These are phyloP conservation scores for Russula emetica DNA, from an alignment of 768 basidiomycete species.

Conservation along the genomic window DNA sequence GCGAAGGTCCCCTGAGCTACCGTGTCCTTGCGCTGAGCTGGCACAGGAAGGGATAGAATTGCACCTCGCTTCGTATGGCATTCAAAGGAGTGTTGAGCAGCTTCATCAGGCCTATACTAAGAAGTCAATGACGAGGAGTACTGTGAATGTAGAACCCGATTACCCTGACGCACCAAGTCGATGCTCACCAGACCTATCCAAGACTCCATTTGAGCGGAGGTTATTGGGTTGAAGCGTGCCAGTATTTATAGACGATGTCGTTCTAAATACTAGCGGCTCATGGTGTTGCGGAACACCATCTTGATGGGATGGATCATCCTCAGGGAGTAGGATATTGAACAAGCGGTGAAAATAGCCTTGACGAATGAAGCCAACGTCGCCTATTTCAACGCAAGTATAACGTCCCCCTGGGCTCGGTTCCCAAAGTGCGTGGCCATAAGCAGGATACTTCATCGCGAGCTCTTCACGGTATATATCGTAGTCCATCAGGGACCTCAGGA, in stretches of 20 bases:
- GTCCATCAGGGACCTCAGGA: no score
- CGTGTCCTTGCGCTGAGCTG: neutral
- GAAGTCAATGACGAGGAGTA: neutral
- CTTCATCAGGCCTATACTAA: neutral
- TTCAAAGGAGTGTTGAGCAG: neutral
- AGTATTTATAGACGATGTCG: neutral
- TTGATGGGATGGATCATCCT: neutral
- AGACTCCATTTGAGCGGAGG: neutral
- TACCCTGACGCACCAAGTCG: neutral
- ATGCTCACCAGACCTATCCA: neutral
- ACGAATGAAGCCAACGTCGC: slow-evolving; percentile 7
- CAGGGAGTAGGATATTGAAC: slow-evolving; percentile 1
- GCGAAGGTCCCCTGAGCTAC: neutral
- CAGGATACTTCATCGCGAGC: slow-evolving; percentile 1
- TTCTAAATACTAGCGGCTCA: neutral
- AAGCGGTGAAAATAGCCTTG: slow-evolving; percentile 2
- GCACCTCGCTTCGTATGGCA: neutral
- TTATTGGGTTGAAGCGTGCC: neutral
- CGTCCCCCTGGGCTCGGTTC: neutral
- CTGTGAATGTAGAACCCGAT: neutral
- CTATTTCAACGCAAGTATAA: neutral
- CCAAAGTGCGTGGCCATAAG: slow-evolving; percentile 6
- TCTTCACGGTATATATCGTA: slow-evolving; percentile 8
- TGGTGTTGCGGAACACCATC: neutral
- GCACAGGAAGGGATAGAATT: neutral